Percentiles rank a stretch among this genome's conserved stretches.
Conservation (phyloP, 192 early-diverging fungal species). For the Backusella mclennaniae region DNA sequence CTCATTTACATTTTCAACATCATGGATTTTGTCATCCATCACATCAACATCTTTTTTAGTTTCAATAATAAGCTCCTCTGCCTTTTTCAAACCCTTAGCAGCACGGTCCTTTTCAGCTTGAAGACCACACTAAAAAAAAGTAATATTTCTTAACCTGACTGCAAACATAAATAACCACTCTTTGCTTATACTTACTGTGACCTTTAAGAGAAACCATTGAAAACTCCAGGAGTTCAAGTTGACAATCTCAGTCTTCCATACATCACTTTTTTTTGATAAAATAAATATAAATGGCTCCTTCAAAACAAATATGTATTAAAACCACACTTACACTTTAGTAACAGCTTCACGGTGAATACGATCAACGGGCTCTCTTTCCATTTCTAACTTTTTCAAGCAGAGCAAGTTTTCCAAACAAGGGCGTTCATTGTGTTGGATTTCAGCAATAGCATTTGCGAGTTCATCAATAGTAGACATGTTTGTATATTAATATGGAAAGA, state of each 20-base stretch:
- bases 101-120: conserved; percentile 12
- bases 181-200: conserved; percentile 26
- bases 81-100: conserved; percentile 7
- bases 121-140: conserved; percentile 21
- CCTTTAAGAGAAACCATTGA: conserved; percentile 17
- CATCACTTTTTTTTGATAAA: neutral
- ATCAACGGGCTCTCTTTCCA: conserved; percentile 18
- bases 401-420: conserved; percentile 19
- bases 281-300: too few species aligned
- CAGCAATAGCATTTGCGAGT: conserved; percentile 26
- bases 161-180: too few species aligned
- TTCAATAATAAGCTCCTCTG: conserved; percentile 3
- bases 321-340: conserved; percentile 29
- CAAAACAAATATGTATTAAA: neutral
- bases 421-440: conserved; percentile 24
- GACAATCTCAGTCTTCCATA: conserved; percentile 16
- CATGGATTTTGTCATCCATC: conserved; percentile 17
- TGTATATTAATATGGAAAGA: neutral
- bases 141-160: neutral
- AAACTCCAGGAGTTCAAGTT: conserved; percentile 15
- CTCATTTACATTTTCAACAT: conserved; percentile 15
- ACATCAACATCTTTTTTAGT: conserved; percentile 15
- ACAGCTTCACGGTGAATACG: conserved; percentile 12
- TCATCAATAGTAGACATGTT: conserved; percentile 26
- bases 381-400: conserved; percentile 12